Percentiles rank a stretch among this genome's conserved stretches.
Evolutionary conservation across 2,329 filamentous ascomycete species (phyloP).

Genomic region (Botrytis paeoniae): DNA sequence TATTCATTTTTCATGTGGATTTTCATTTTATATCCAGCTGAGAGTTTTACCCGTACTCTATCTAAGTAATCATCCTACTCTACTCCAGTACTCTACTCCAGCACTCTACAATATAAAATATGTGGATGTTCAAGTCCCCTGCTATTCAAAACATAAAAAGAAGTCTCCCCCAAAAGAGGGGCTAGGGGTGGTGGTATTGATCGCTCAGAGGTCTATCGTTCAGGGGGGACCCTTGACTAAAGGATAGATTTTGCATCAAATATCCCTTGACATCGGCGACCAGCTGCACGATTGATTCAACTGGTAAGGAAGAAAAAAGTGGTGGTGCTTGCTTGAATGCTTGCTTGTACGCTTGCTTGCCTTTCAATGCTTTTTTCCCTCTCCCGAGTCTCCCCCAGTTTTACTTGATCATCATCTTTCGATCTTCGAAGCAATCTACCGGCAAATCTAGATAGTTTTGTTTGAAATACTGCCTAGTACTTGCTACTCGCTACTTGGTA

Average conservation of each 20-base stretch:
- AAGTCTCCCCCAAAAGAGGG: neutral
- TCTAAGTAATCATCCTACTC: neutral
- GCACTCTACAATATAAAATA: neutral
- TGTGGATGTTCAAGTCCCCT: neutral
- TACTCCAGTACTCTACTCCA: neutral
- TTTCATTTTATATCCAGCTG: neutral
- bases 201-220: neutral
- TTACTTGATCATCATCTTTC: neutral
- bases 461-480: neutral
- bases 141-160: neutral
- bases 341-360: neutral
- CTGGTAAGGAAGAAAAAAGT: neutral
- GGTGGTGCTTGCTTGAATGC: neutral
- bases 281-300: neutral
- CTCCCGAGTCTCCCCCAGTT: neutral
- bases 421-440: conserved; percentile 6
- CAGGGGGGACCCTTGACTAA: conserved; percentile 18
- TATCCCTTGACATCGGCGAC: conserved; percentile 9
- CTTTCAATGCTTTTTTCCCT: neutral
- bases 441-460: neutral
- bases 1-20: neutral
- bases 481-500: neutral
- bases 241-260: conserved; percentile 9
- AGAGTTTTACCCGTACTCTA: neutral
- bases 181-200: neutral